Evolutionary conservation across 2,329 filamentous ascomycete genomes (phyloP).

Genomic region (Penicillium sp.): DNA sequence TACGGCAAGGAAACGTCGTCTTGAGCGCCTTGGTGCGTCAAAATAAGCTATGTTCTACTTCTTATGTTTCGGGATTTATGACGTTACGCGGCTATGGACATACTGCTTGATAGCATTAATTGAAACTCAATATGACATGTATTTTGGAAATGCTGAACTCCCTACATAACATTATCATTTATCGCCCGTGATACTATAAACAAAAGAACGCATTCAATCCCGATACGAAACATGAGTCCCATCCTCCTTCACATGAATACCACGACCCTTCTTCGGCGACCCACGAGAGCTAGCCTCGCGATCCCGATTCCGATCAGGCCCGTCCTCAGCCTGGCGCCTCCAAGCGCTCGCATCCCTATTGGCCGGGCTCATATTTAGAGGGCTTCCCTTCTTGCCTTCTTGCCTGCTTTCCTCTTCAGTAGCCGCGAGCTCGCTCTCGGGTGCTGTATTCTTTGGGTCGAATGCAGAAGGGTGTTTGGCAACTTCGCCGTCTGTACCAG

Average conservation of each 20-base stretch:
- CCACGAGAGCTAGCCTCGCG: conserved; percentile 42
- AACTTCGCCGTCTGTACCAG: conserved; percentile 63
- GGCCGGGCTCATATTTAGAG: conserved; percentile 60
- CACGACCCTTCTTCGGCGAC: conserved; percentile 36
- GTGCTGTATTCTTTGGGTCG: conserved; percentile 65
- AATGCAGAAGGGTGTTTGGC: conserved; percentile 65
- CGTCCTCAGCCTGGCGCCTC: conserved; percentile 47
- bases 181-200: not conserved
- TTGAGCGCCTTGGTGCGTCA: not conserved
- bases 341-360: conserved; percentile 59
- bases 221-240: conserved; percentile 26
- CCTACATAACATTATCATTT: conserved; percentile 1
- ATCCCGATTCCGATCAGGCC: conserved; percentile 41
- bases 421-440: conserved; percentile 55
- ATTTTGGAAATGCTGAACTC: not conserved
- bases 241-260: conserved; percentile 28
- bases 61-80: not conserved
- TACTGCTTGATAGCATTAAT: not conserved
- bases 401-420: conserved; percentile 41
- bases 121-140: not conserved
- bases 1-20: conserved; percentile 21
- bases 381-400: conserved; percentile 46
- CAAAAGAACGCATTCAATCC: conserved; percentile 3
- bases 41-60: not conserved
- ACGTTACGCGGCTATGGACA: not conserved